Evolutionary conservation across 2,329 filamentous ascomycete species (phyloP).

Genomic region (Phaeosphaeriaceae sp.): DNA sequence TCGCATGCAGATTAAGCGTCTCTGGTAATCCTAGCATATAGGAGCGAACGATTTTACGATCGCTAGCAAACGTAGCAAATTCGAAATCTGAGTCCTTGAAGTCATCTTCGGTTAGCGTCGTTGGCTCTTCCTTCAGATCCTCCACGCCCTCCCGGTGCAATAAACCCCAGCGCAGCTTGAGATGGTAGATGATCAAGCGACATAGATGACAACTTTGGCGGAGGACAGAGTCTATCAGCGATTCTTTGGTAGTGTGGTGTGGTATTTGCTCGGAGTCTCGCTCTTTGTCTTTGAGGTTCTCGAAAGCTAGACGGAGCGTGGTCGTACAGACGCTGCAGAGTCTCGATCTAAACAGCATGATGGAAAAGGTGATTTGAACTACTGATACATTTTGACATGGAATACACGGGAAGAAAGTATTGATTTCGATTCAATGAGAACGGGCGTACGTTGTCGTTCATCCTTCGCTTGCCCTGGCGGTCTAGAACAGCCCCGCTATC

Average conservation of each 20-base stretch:
- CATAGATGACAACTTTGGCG: conserved; percentile 6
- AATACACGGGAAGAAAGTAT: neutral
- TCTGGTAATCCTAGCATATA: conserved; percentile 2
- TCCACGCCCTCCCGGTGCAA: neutral
- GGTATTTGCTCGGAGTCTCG: neutral
- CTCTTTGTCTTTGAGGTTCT: neutral
- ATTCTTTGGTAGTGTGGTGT: conserved; percentile 5
- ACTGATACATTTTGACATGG: neutral
- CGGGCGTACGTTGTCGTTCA: neutral
- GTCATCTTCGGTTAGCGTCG: conserved; percentile 2
- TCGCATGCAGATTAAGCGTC: neutral
- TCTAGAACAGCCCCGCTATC: neutral
- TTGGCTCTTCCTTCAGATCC: neutral
- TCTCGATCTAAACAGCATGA: neutral
- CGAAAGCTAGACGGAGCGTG: neutral
- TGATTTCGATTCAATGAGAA: too few relatives aligned
- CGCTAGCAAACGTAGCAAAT: neutral
- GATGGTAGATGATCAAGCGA: conserved; percentile 4
- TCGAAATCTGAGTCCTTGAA: conserved; percentile 3
- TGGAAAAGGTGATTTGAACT: neutral
- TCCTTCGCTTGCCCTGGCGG: neutral
- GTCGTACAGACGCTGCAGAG: neutral
- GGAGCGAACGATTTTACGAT: neutral
- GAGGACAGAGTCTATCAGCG: conserved; percentile 3
- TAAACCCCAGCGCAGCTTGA: conserved; percentile 2